phyloP scores from a whole-genome alignment of 108 stramenopile species.

The Stephanodiscus triporus region DNA sequence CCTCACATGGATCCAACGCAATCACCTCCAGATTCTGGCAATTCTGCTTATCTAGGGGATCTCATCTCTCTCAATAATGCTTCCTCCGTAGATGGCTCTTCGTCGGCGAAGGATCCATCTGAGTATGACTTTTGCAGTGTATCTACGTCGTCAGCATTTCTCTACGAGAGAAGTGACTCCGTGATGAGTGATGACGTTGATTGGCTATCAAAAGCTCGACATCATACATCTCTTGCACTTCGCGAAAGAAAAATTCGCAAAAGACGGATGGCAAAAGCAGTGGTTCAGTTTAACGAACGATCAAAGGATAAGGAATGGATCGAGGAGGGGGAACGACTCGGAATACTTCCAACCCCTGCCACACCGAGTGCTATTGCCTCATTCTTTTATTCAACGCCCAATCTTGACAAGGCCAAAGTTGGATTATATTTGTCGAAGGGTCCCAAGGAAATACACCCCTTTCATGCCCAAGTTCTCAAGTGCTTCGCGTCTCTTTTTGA shows the following conservation, averaged over 20 bases:
- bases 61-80: constrained; percentile 5
- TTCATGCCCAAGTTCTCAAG: constrained; percentile 77
- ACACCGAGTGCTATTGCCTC: constrained; percentile 70
- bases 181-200: constrained; percentile 46
- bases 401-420: constrained; percentile 87
- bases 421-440: constrained; percentile 94
- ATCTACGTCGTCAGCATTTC: constrained; percentile 18
- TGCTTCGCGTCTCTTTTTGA: constrained; percentile 76
- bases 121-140: constrained; percentile 33
- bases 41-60: constrained; percentile 42
- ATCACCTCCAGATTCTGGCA: constrained; percentile 41
- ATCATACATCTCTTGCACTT: constrained; percentile 46
- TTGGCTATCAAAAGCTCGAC: constrained; percentile 41
- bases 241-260: constrained; percentile 87
- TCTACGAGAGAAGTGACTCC: constrained; percentile 44
- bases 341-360: constrained; percentile 54
- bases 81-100: background rate
- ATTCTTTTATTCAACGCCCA: constrained; percentile 83
- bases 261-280: constrained; percentile 68
- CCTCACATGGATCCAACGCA: constrained; percentile 2
- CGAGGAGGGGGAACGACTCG: constrained; percentile 67
- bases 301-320: constrained; percentile 81
- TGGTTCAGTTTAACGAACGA: constrained; percentile 79
- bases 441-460: constrained; percentile 88
- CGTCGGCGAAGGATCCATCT: constrained; percentile 16